phyloP scores from a whole-genome alignment of 2,329 filamentous ascomycete species.

The Sporothrix inflata region DNA sequence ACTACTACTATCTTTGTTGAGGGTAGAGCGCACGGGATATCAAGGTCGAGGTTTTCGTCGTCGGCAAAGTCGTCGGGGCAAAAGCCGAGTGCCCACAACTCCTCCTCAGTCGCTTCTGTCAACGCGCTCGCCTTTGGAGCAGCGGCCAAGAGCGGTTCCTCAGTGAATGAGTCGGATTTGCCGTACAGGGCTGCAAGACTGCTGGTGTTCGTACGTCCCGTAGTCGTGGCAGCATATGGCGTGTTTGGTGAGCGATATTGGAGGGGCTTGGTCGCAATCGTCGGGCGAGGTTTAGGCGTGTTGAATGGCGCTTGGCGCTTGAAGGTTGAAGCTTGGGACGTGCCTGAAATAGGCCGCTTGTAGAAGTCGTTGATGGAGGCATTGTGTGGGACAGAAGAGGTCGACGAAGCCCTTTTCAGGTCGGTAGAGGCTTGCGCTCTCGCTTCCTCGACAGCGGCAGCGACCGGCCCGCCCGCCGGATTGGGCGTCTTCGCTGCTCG shows the following conservation, averaged over 20 bases:
- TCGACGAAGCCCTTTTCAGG: constrained; percentile 57
- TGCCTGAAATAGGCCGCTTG: constrained; percentile 29
- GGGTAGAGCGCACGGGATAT: constrained; percentile 61
- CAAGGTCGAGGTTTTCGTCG: constrained; percentile 73
- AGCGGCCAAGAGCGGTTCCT: constrained; percentile 40
- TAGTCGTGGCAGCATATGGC: constrained; percentile 30
- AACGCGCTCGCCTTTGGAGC: not conserved
- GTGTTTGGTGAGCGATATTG: constrained; percentile 43
- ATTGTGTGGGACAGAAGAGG: constrained; percentile 49
- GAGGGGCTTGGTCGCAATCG: constrained; percentile 37
- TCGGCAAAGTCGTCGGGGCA: constrained; percentile 86
- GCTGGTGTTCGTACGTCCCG: not conserved
- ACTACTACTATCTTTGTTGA: constrained; percentile 38
- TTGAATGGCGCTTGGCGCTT: constrained; percentile 18
- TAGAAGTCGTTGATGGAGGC: constrained; percentile 41
- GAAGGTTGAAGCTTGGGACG: constrained; percentile 40
- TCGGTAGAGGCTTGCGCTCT: constrained; percentile 35
- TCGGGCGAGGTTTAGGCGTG: constrained; percentile 19
- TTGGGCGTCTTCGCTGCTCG: constrained; percentile 41
- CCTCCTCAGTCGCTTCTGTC: constrained; percentile 14
- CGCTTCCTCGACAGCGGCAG: constrained; percentile 38
- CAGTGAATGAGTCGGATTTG: constrained; percentile 50
- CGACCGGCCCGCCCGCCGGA: constrained; percentile 35
- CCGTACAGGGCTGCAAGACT: constrained; percentile 29
- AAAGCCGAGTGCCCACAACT: constrained; percentile 42